A percentile compares a stretch with the other conserved stretches of the same genome.
These are phyloP conservation scores for Spatholobus suberectus DNA, from an alignment of 306 rosid species.

Conservation along the genomic window DNA sequence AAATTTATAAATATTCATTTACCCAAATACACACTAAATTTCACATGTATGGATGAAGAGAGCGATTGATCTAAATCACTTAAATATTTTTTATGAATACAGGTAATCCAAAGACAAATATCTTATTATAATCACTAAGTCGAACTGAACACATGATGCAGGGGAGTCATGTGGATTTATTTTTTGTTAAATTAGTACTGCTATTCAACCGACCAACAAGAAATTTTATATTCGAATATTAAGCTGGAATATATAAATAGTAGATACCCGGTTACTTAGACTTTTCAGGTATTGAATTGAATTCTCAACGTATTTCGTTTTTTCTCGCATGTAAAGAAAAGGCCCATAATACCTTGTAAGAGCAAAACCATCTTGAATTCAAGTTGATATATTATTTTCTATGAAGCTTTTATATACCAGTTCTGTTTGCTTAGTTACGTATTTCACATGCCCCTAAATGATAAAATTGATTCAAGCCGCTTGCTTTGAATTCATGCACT, in stretches of 20 bases:
- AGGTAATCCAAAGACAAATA: no score
- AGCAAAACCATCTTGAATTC: background rate
- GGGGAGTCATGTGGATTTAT: conserved; percentile 25
- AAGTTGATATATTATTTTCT: background rate
- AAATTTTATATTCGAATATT: background rate
- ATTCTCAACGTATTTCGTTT: no score
- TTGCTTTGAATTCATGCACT: background rate
- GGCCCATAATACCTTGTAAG: no score
- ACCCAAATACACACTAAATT: no score
- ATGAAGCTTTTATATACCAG: background rate
- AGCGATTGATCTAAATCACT: no score
- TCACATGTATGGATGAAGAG: no score
- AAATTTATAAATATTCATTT: no score
- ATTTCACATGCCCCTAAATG: background rate
- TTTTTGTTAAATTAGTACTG: background rate
- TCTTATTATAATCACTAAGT: background rate
- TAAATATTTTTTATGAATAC: no score
- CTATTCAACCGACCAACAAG: background rate
- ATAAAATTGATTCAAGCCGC: background rate
- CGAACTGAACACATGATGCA: background rate
- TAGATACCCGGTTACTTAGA: background rate
- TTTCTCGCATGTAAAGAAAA: no score
- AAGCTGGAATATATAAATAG: background rate
- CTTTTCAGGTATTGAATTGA: background rate
- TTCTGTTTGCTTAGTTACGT: background rate